phyloP scores from a whole-genome alignment of 176 grass and related monocot genomes.

The sorghum (Sorghum bicolor) region DNA sequence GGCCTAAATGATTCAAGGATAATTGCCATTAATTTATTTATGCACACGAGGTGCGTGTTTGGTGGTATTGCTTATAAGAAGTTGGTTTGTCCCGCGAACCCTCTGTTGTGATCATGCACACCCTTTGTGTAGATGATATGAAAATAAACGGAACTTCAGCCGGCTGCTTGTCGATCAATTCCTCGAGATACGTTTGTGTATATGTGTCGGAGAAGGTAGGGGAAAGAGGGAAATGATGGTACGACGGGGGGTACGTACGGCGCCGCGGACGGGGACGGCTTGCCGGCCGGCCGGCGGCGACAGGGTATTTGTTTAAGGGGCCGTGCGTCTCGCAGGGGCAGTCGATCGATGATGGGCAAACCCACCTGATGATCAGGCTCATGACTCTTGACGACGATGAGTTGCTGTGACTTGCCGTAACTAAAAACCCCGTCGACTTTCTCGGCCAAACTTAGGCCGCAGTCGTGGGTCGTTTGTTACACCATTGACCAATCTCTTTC shows the following conservation, averaged over 20 bases:
- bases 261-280: not conserved
- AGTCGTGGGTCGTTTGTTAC: not conserved
- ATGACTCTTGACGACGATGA: not conserved
- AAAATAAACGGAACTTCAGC: too few relatives aligned
- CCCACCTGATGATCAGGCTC: not conserved
- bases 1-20: too few relatives aligned
- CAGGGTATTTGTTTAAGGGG: conserved; percentile 13
- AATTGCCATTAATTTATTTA: too few relatives aligned
- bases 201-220: not conserved
- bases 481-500: too few relatives aligned
- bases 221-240: not conserved
- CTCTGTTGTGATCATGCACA: too few relatives aligned
- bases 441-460: not conserved
- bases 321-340: not conserved
- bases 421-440: too few relatives aligned
- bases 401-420: not conserved
- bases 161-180: too few relatives aligned
- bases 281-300: not conserved
- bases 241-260: not conserved
- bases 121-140: too few relatives aligned
- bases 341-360: not conserved
- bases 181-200: not conserved
- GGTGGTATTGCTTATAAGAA: too few relatives aligned
- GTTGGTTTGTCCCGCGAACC: too few relatives aligned
- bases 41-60: too few relatives aligned